phyloP scores from a whole-genome alignment of 768 basidiomycete species.

The Kockovaella imperatae region DNA sequence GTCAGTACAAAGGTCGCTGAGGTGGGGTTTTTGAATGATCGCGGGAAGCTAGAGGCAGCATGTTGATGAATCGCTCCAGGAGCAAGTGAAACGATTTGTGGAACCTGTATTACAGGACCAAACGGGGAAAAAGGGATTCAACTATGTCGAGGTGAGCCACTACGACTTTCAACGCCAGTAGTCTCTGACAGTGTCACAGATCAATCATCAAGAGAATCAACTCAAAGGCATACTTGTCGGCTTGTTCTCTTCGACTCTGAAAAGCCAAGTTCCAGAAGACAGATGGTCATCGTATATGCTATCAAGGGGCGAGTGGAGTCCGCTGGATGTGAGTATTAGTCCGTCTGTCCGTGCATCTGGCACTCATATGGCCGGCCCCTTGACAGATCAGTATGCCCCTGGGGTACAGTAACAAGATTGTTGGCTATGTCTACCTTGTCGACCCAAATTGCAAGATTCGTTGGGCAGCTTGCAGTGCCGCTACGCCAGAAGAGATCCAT shows the following conservation, averaged over 20 bases:
- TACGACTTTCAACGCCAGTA: not conserved
- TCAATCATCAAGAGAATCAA: constrained; percentile 90
- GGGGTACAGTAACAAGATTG: constrained; percentile 78
- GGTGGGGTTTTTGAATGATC: constrained; percentile 49
- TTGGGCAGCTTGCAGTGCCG: constrained; percentile 87
- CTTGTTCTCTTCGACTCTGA: constrained; percentile 69
- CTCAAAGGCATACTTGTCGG: constrained; percentile 85
- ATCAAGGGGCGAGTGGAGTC: constrained; percentile 39
- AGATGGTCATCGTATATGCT: constrained; percentile 45
- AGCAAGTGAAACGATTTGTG: constrained; percentile 67
- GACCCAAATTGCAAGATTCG: constrained; percentile 76
- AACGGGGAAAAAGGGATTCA: constrained; percentile 28
- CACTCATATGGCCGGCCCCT: not conserved
- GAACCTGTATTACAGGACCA: constrained; percentile 34
- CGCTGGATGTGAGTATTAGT: constrained; percentile 25
- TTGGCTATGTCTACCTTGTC: constrained; percentile 86
- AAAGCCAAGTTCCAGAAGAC: constrained; percentile 56
- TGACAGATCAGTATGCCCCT: constrained; percentile 50
- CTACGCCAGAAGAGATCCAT: constrained; percentile 62
- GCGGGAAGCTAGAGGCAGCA: not conserved
- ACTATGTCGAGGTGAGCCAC: constrained; percentile 37
- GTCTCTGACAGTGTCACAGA: constrained; percentile 45
- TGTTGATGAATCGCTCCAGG: constrained; percentile 47
- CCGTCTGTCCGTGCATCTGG: constrained; percentile 55
- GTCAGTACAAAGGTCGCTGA: constrained; percentile 82